Base-by-base conservation (phyloP, 1,284 basidiomycete genomes). In the Ganoderma sinense region DNA sequence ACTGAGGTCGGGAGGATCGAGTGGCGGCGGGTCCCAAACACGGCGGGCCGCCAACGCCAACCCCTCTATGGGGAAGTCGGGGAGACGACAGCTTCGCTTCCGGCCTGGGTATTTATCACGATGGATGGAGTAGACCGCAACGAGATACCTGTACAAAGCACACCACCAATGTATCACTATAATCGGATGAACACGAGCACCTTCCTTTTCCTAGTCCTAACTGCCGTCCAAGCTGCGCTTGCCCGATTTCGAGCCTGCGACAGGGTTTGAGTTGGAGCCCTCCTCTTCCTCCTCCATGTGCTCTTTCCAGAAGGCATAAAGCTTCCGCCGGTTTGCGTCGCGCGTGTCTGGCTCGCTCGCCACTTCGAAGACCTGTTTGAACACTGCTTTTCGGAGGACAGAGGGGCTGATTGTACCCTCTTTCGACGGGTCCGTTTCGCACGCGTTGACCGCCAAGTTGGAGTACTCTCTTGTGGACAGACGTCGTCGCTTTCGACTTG, bases 221-320 rank as follows among this genome's bases (percentile, higher is more conserved):
- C 75, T 76, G 45, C 67, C 76, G 56, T 76, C 75, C 11, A 77
- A 68, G 7, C 48, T 45, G 13, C 48, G 65, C 20, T 71, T 75
- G 39, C 67, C 73, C 69, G 79, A 79, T 4, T 80, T 60, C 11
- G 56, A 33, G 80, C n/a, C 61, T 29, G n/a, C 10, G 3, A 20
- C 4, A 1, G 66, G 56, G n/a, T 29, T 59, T 20, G 66, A 51
- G 62, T 14, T 18, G n/a, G 26, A 4, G 2, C 33, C 66, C 1
- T 69, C 68, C 18, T 82, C 82, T 11, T 84, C 84, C 16, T 89
- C 87, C 29, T 88, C 89, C 64, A 81, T 80, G 56, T 83, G 83
- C 48, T 84, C 85, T 75, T 91, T 91, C 88, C 95, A 97, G 33
- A 97, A 81, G 11, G 86, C 86, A 79, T 97, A 97, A 80, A 98